Percentiles rank a stretch among this genome's conserved stretches.
phyloP scores from a whole-genome alignment of 495 filamentous ascomycete genomes.

The Evernia prunastri region DNA sequence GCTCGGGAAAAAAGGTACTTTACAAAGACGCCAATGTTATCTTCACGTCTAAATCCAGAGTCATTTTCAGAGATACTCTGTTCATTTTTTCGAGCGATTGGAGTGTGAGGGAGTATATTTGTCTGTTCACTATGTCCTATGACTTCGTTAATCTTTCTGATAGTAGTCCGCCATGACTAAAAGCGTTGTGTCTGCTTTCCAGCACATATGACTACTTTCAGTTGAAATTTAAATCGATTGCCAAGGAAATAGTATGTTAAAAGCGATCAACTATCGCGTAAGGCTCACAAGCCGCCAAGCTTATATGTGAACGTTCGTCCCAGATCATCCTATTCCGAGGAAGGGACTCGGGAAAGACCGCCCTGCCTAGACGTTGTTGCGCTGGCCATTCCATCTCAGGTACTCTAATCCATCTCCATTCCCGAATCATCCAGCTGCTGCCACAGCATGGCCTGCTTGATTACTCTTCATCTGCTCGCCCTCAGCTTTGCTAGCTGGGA shows the following conservation, averaged over 20 bases:
- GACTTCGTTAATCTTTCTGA: no score
- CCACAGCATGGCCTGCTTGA: slow-evolving; percentile 17
- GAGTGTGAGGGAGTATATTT: no score
- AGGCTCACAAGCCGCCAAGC: not conserved
- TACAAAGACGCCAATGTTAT: no score
- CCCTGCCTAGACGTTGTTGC: not conserved
- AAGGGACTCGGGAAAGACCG: not conserved
- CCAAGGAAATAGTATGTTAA: no score
- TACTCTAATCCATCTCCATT: not conserved
- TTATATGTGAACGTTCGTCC: not conserved
- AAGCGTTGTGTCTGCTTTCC: no score
- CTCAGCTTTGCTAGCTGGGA: slow-evolving; percentile 2
- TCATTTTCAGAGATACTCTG: no score
- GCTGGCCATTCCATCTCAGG: not conserved
- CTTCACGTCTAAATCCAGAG: no score
- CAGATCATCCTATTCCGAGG: not conserved
- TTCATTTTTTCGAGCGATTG: no score
- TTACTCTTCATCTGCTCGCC: slow-evolving; percentile 17
- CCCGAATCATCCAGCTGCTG: slow-evolving; percentile 19
- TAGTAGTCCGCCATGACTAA: no score
- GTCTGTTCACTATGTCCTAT: no score
- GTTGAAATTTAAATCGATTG: no score
- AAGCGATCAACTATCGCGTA: not conserved
- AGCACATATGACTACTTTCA: not conserved
- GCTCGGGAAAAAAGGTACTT: not conserved